phyloP scores from a whole-genome alignment of 176 grass and related monocot genomes.

The Guadua angustifolia region DNA sequence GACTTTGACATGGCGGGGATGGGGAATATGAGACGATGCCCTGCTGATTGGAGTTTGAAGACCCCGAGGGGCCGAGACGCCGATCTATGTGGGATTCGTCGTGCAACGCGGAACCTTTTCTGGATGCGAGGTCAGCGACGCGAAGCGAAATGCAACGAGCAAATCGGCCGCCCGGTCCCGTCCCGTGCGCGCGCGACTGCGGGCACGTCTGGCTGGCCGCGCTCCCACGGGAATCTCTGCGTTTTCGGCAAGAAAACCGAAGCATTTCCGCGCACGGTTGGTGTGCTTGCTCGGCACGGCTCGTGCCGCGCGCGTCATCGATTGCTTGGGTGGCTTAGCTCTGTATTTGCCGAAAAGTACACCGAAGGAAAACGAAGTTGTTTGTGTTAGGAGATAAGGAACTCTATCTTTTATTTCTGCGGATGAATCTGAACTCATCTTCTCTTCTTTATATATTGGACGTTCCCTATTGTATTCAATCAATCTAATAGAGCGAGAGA shows the following conservation, averaged over 20 bases:
- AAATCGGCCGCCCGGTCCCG: too few species aligned
- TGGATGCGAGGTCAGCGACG: neutral
- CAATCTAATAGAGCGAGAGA: too few species aligned
- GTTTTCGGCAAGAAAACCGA: constrained; percentile 31
- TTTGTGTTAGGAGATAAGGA: too few species aligned
- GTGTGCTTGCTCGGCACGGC: neutral
- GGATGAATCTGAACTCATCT: too few species aligned
- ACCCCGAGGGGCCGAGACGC: neutral
- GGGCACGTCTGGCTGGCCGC: constrained; percentile 9
- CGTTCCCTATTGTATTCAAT: too few species aligned
- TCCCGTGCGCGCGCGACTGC: too few species aligned
- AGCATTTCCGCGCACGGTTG: neutral
- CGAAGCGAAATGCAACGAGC: too few species aligned
- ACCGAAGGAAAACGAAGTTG: neutral
- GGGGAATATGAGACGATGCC: neutral
- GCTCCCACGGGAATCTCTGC: constrained; percentile 2
- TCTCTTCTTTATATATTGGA: too few species aligned
- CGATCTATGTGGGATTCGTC: neutral
- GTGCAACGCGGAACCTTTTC: neutral
- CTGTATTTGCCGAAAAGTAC: neutral
- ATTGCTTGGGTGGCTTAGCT: neutral
- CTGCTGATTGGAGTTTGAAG: neutral
- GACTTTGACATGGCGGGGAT: neutral
- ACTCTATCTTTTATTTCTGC: too few species aligned
- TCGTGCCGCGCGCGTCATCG: neutral